Evolutionary conservation across 768 basidiomycete species (phyloP), one percentile per base, ranked within the genome.

Genomic region (Royoungia palumana): DNA sequence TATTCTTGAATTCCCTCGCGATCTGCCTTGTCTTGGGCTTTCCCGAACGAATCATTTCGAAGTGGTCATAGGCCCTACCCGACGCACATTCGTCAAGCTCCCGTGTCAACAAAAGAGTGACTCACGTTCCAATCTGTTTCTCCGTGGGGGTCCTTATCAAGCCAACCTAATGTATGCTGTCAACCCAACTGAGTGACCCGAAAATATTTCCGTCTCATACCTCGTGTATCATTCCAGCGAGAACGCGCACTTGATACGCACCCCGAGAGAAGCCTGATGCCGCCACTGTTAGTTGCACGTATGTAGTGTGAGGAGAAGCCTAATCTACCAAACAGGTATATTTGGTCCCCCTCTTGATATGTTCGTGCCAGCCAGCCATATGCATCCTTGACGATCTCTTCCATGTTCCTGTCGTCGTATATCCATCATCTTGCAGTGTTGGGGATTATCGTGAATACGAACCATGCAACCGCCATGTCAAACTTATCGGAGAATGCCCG

Each of bases 231-330:
- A 75, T 75, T 7, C 63, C 74, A 0, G 73, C 70, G 8, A 73
- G 62, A 2, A 66, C 68, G 11, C 75, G 65, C 0, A 70, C 71
- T 46, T 71, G 66, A 50, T 71, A 73, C 19, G 71, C 70, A n/a
- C 75, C 75, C 22, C 76, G 66, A 21, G 74, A 75, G 49, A 77
- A 77, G 20, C 68, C 68, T 69, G 6, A 27, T 0, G 17, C 4
- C 14, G 2, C 1, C 2, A 27, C 20, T 3, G 25, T 47, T 13
- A 35, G 8, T 21, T n/a, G 9, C 35, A 3, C 20, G 16, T 6
- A 12, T 22, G 16, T 6, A 12, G 2, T 6, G 16, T 4, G 13
- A n/a, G 3, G 5, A 41, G 11, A 30, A 47, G 24, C 2, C 3
- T 12, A 34, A 34, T 38, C 1, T 34, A 68, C 70, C 70, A 41